phyloP scores from a whole-genome alignment of 345 rosid species.

The Pugionium dolabratum region DNA sequence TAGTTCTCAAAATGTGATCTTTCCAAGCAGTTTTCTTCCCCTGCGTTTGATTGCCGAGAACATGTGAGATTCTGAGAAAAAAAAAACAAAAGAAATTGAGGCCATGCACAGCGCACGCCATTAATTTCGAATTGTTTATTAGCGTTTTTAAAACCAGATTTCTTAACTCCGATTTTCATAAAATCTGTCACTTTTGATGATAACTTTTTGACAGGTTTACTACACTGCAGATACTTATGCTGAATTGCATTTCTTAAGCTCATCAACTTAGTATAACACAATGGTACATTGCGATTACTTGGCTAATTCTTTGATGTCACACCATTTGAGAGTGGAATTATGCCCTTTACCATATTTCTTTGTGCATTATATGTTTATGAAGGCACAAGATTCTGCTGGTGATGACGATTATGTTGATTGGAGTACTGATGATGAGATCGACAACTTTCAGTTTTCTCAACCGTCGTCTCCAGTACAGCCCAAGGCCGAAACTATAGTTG shows the following conservation, averaged over 20 bases:
- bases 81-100: no score
- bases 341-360: no score
- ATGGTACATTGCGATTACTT: conserved; percentile 33
- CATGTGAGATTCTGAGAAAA: no score
- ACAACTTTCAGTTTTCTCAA: conserved; percentile 30
- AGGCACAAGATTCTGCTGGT: conserved; percentile 36
- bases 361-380: conserved; percentile 9
- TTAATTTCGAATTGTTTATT: no score
- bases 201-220: conserved; percentile 15
- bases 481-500: neutral
- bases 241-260: neutral
- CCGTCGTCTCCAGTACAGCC: conserved; percentile 18
- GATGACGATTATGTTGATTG: conserved; percentile 12
- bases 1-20: no score
- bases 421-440: conserved; percentile 34
- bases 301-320: neutral
- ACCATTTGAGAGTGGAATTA: no score
- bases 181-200: neutral
- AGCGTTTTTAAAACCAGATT: no score
- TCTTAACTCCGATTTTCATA: no score
- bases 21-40: no score
- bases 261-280: conserved; percentile 6
- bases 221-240: neutral
- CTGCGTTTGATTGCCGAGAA: no score
- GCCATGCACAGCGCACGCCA: neutral